A percentile compares a stretch with the other conserved stretches of the same genome.
Conservation (phyloP, 257 asterid species). For the Linaria vulgaris region DNA sequence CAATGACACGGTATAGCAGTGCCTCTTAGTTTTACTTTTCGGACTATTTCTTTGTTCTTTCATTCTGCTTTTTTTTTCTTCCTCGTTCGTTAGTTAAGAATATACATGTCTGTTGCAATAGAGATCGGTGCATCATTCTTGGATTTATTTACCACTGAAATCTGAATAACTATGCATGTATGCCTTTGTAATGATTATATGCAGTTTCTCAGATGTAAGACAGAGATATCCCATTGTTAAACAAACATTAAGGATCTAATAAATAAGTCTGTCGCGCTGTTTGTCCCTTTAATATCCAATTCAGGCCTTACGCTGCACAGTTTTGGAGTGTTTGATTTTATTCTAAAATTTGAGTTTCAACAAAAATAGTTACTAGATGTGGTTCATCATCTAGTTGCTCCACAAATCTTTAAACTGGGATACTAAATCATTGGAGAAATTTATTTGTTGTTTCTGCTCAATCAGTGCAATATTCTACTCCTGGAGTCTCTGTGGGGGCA, state of each 20-base stretch:
- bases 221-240: not conserved
- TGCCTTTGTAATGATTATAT: no score
- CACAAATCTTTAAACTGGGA: not conserved
- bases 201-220: no score
- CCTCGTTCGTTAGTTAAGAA: not conserved
- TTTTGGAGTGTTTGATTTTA: no score
- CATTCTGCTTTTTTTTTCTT: not conserved
- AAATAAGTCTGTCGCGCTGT: not conserved
- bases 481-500: no score
- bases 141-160: slow-evolving; percentile 19
- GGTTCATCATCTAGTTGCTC: not conserved
- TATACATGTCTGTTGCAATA: not conserved
- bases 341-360: not conserved
- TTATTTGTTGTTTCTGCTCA: not conserved
- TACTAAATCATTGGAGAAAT: not conserved
- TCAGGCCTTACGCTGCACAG: no score
- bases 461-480: not conserved
- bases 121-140: slow-evolving; percentile 16
- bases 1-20: no score
- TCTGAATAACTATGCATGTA: slow-evolving; percentile 16
- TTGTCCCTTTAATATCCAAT: no score
- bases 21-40: slow-evolving; percentile 7
- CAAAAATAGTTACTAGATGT: no score
- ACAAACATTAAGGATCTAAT: not conserved
- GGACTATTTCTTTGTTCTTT: not conserved